Evolutionary conservation across 768 basidiomycete species (phyloP), one percentile per base, ranked within the genome.

Genomic region (Tricholoma hemisulphureum): DNA sequence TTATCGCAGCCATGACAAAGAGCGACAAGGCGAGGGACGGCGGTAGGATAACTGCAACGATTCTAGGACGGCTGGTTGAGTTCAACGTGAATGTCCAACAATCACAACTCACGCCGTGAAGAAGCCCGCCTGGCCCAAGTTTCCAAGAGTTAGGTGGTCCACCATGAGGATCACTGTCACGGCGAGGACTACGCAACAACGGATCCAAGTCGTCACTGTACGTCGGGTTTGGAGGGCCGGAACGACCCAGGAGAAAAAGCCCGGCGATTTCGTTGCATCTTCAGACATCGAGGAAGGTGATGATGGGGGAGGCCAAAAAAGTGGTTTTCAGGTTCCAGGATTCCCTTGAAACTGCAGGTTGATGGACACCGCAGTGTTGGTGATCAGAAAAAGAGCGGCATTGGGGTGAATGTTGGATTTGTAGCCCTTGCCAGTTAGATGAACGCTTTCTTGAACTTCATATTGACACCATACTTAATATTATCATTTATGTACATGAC

Each of bases 121-220:
- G 69, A 77, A 78, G 0, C 70, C 75, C 9, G 73, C 73, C 55
- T 77, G 77, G 6, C 79, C 79, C 72, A 78, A 73, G 7, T 61
- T 69, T n/a, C 56, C 52, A 45, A 76, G 65, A 0, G 75, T 66
- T 28, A 62, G 63, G 3, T 57, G 61, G 9, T 65, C 64, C 26
- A 79, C 76, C 67, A 79, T 67, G 6, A 80, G 64, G 5, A 77
- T 61, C 56, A 77, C 24, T 1, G 70, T 51, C 18, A 64, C 71
- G 3, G 72, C 69, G 21, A 75, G 59, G 2, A 66, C 73, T 9
- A 73, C 60, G 39, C 71, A 68, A 54, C 76, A 78, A 54, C 78
- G 71, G 39, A 73, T 57, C 73, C 70, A 78, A 0, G 76, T 77
- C 60, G 79, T 79, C 57, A 73, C 54, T 21, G 67, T 74, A 16